phyloP scores from a whole-genome alignment of 1,284 basidiomycete genomes.

The Grifola frondosa region DNA sequence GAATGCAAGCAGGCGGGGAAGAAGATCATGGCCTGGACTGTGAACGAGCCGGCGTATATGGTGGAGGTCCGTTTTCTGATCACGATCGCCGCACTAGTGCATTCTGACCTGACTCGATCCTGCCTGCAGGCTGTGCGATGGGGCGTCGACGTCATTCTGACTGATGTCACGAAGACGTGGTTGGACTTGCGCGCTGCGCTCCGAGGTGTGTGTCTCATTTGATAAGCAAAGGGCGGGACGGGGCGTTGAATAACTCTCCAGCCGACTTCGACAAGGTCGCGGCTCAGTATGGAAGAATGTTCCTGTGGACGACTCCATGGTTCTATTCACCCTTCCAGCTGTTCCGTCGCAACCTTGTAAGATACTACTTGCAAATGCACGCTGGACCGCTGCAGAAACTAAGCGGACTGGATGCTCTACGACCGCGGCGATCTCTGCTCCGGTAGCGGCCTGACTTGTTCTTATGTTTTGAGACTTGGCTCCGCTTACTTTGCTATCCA shows the following conservation, averaged over 20 bases:
- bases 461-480: too few species aligned
- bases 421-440: conserved; percentile 2
- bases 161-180: conserved; percentile 82
- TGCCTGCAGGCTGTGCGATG: conserved; percentile 75
- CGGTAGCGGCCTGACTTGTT: conserved; percentile 10
- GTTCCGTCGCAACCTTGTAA: conserved; percentile 9
- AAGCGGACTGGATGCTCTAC: conserved; percentile 2
- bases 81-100: background rate
- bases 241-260: conserved; percentile 28
- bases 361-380: conserved; percentile 19
- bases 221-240: background rate
- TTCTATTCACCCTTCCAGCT: conserved; percentile 56
- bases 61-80: conserved; percentile 65
- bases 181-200: conserved; percentile 70
- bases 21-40: conserved; percentile 94
- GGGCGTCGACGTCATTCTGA: conserved; percentile 89
- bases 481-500: too few species aligned
- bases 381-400: conserved; percentile 27
- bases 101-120: conserved; percentile 5
- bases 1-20: conserved; percentile 84
- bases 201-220: conserved; percentile 44
- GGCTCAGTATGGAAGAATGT: conserved; percentile 60
- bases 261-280: conserved; percentile 68
- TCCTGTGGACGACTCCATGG: conserved; percentile 70
- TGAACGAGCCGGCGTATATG: conserved; percentile 91